Base-by-base conservation (phyloP, 2,329 filamentous ascomycete species). In the Plectosphaerella plurivora region DNA sequence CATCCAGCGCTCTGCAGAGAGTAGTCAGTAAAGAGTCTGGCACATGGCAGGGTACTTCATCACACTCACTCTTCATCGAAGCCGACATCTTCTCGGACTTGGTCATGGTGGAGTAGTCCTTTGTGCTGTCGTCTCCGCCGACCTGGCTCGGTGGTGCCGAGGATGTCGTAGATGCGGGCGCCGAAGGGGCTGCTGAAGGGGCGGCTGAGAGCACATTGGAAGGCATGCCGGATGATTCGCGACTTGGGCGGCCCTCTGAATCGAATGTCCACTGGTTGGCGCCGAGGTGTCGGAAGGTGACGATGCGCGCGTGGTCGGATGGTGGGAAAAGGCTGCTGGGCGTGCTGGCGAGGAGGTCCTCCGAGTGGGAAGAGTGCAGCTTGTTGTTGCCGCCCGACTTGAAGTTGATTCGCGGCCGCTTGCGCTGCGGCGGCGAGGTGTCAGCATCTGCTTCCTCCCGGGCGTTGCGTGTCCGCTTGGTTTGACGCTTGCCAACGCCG, bases 61-160 rank as follows among this genome's bases (percentile, higher is more conserved):
- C 28, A 33, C 8, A 33, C 75, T 69, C 71, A 83, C 81, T 79
- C 70, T 82, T 82, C 81, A 84, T 84, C 3, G 80, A 83, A 16
- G 75, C 75, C n/a, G 78, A 82, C 81, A 84, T 84, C 72, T 84
- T 84, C 67, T 84, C 81, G 28, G 79, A 82, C 68, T 84, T 84
- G 47, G 79, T 83, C 80, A 84, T 83, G 44, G 76, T 73, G 36
- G 77, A 76, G 60, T 84, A 84, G 50, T 82, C 78, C 68, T 83
- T 83, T 5, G 41, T 20, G 16, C 9, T 20, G 53, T 77, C 72
- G 24, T 75, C 73, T 14, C 61, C 66, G 14, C 50, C 54, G 4
- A 52, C 52, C 37, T 56, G 56, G 51, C 56, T 57, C 14, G 56
- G 52, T 14, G 56, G 50, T 1, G 56, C 54, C 1, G 54, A 57